Base-by-base conservation (phyloP, 345 rosid species). In the Gossypium stocksii region DNA sequence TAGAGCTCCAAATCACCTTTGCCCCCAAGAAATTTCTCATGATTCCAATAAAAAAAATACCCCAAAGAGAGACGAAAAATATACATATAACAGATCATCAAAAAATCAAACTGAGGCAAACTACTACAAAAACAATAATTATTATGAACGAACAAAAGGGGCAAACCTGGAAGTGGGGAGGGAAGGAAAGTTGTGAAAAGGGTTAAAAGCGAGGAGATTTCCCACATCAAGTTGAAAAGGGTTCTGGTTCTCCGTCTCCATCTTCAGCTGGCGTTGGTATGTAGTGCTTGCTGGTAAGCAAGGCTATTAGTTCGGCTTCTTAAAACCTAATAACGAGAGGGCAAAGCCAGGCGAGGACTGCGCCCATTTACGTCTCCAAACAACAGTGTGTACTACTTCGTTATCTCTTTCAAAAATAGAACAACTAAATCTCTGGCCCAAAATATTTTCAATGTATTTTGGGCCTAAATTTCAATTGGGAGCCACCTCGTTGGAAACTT, bases 131-230 rank as follows among this genome's bases (percentile, higher is more conserved):
- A 45, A 8, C 58, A 15, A 38, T 3, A 63, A 19, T n/a, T n/a
- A 54, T 56, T 56, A 56, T 19, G 9, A 56, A n/a, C 1, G 20
- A 56, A 56, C 1, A 23, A 61, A 4, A 61, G 41, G 41, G 8
- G 11, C 29, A 27, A 61, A 61, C 66, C 66, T 61, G 5, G 66
- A 27, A 61, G 66, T 8, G 44, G 66, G 66, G 41, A 61, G 44
- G 44, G 66, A 61, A 29, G 66, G 45, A 9, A 88, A 86, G 29
- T 59, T 77, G 76, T 88, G 87, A 73, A 70, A 81, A 13, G 89
- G 77, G 77, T 91, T 86, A 77, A 81, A 90, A 76, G 87, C 93
- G 76, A 88, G 58, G 56, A 93, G 94, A 83, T 91, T 83, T 19
- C 97, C 96, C 43, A 90, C 82, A 89, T 93, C 94, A 2, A 90